Base-by-base conservation (phyloP, 2,329 filamentous ascomycete genomes). In the Ceratocystis harringtonii region DNA sequence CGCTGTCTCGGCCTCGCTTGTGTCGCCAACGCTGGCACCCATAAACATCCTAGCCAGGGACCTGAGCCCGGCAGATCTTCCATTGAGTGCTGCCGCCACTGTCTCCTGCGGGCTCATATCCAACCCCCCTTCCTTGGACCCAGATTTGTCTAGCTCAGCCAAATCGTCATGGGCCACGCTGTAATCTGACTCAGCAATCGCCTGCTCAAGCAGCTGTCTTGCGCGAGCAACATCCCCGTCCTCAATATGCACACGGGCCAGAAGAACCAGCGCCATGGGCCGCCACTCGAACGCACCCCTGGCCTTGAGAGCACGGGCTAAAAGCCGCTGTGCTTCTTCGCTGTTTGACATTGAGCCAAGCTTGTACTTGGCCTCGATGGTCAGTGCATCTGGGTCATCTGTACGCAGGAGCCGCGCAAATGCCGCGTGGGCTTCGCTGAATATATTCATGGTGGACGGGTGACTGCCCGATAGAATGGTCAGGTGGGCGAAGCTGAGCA, bases 351-450 rank as follows among this genome's bases (percentile, higher is more conserved):
- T 36, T n/a, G 28, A 30, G 44, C 22, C 25, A 2, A 17, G 48
- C 17, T 67, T 15, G 36, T 65, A 58, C 55, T 65, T 65, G 44
- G 67, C 76, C 52, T 76, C 71, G 7, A 72, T 69, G 3, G 73
- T 71, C 25, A 77, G 69, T 41, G 74, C 76, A 57, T 77, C 70
- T 2, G 74, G 70, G 45, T 77, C 2, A 73, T 64, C 1, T 70
- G 71, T 10, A 6, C 41, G 58, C 3, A 61, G n/a, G 45, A 63
- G 63, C 10, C 28, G 30, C 32, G 12, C 7, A 32, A 41, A 60
- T 22, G 48, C 61, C 15, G 17, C 17, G 25, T 22, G 45, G 44
- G 52, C 48, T 22, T 58, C 58, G n/a, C n/a, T 52, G 55, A 64
- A 67, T 3, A 63, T 58, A 15, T 32, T 61, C 52, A 63, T 60